These are phyloP conservation scores for Xylaria sp. DNA, from an alignment of 2,329 filamentous ascomycete genomes.

Conservation along the genomic window DNA sequence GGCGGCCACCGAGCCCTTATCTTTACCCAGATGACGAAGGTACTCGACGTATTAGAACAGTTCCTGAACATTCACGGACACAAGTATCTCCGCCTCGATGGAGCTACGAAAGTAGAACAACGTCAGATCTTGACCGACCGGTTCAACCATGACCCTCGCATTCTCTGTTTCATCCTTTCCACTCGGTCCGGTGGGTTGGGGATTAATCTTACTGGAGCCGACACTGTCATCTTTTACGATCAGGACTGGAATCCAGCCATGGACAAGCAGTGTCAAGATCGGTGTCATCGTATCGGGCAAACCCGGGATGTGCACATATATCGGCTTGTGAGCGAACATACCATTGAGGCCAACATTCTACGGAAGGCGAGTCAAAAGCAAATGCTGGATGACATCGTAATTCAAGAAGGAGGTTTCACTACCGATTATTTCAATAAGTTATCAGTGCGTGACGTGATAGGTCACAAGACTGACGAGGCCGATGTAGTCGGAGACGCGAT, in stretches of 20 bases:
- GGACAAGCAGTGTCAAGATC: conserved; percentile 99
- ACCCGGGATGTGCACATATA: conserved; percentile 98
- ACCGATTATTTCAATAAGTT: conserved; percentile 92
- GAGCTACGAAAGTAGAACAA: conserved; percentile 94
- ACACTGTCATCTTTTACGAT: conserved; percentile 98
- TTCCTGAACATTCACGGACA: conserved; percentile 98
- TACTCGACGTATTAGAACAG: conserved; percentile 94
- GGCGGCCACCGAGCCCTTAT: conserved; percentile 94
- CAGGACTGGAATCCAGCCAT: conserved; percentile 99
- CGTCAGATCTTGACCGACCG: conserved; percentile 93
- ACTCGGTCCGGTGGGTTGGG: conserved; percentile 92
- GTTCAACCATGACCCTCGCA: conserved; percentile 93
- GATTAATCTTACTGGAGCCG: conserved; percentile 95
- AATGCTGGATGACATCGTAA: conserved; percentile 96
- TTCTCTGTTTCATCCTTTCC: conserved; percentile 93
- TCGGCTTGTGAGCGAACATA: conserved; percentile 88
- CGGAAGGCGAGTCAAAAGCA: conserved; percentile 97
- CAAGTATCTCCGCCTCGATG: conserved; percentile 94
- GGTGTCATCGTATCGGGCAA: conserved; percentile 95
- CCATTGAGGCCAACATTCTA: conserved; percentile 96
- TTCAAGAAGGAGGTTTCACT: conserved; percentile 97
- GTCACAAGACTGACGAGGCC: conserved; percentile 61
- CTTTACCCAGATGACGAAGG: conserved; percentile 99
- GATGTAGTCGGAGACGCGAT: conserved; percentile 68
- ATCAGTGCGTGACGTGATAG: conserved; percentile 70